Base-by-base conservation (phyloP, 2,329 filamentous ascomycete species). In the Emergomyces africanus region DNA sequence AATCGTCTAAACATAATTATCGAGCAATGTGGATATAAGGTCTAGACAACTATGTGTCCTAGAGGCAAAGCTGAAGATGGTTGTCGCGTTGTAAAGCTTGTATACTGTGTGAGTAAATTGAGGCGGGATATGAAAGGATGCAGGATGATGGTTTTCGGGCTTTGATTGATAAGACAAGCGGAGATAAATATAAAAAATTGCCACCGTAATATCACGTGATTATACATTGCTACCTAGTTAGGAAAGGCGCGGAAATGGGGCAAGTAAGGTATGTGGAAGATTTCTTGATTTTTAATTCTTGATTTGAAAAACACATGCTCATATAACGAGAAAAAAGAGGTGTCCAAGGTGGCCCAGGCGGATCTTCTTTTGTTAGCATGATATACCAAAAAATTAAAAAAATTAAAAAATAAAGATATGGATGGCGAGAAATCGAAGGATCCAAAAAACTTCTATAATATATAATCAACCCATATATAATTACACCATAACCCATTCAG, bases 401-500 rank as follows among this genome's bases (percentile, higher is more conserved):
- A 30, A 9, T 4, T 35, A 8, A 23, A 28, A 28, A 35, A 35
- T 51, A 53, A 5, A 6, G n/a, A 53, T 30, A 53, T 37, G n/a
- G n/a, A 1, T 25, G 18, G 18, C 5, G 39, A 25, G 30, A 20
- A 23, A 37, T 53, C 9, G 28, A 53, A 53, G 33, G 18, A 53
- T 37, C 33, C n/a, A 39, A 39, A n/a, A 35, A 6, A 20, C 50
- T 39, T 37, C n/a, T 37, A 37, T 53, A 28, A 44, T 42, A 53
- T 35, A 53, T 55, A 23, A 54, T 18, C 30, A 54, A n/a, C 20
- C 25, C 15, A 25, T 15, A 30, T 55, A 44, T 55, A 46, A 28
- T 68, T 61, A 84, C 58, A 80, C 75, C 62, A 86, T 73, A 57
- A 96, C 90, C 92, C 92, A 99, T 78, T 99, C 92, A 67, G 87